Evolutionary conservation across 345 rosid genomes (phyloP), one percentile per base, ranked within the genome.

Genomic region (Hibiscus tridactylites): DNA sequence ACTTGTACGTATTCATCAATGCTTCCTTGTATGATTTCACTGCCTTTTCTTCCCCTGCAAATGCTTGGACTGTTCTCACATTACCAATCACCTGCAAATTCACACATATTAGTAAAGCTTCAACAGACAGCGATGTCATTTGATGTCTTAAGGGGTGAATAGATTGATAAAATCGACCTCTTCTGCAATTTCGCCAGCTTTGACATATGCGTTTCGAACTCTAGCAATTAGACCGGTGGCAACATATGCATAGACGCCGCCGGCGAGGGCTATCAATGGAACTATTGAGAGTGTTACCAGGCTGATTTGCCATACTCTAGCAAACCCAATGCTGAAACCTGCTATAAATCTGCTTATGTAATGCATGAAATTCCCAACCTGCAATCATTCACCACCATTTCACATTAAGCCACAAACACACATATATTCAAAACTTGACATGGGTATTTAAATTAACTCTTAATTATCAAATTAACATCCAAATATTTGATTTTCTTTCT

Each of bases 361-460:
- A 71, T 95, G 99, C 84, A 92, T 74, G 86, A 92, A 95, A 80
- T 92, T 92, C 74, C 99, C 98, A 44, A 88, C 98, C 99, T 92
- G 84, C 71, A 61, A 52, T 42, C 63, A 59, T 71, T 66, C 53
- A 65, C n/a, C 24, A 52, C 16, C 69, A 46, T 71, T 24, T 49
- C 58, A 68, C 13, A 68, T 56, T 39, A 37, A 65, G 37, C 37
- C 37, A 0, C 37, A 2, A 0, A 29, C 31, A 35, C 37, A 35
- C 37, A 35, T 37, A 37, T 37, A 37, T 37, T 37, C 42, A 37
- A 37, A 37, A 6, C 6, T 6, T 37, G 42, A 37, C 42, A 37
- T 6, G 42, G 42, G 9, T 6, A 37, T 37, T 37, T 37, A 37
- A 37, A 37, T 37, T 37, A 37, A 37, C 42, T 37, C 1, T 37